Percentiles rank a stretch among this genome's conserved stretches.
Conservation (phyloP, 768 basidiomycete genomes). For the Amanita muscaria region DNA sequence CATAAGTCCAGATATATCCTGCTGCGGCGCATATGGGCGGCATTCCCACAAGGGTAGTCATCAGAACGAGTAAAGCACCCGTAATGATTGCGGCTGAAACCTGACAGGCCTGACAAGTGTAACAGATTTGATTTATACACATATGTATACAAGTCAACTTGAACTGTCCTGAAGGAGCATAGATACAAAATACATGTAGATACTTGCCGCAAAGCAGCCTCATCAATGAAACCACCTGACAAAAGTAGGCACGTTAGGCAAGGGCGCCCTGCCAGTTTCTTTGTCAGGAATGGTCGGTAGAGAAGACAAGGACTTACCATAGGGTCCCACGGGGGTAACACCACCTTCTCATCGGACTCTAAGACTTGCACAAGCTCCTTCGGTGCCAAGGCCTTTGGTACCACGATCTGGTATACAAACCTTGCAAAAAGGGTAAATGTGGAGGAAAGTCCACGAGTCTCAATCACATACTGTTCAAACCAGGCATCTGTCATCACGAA, state of each 20-base stretch:
- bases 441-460: conserved; percentile 1
- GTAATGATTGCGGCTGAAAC: too few species aligned
- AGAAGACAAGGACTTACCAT: conserved; percentile 44
- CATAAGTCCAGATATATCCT: too few species aligned
- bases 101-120: too few species aligned
- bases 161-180: too few species aligned
- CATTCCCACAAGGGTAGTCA: too few species aligned
- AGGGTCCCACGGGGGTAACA: conserved; percentile 89
- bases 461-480: conserved; percentile 71
- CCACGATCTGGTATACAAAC: conserved; percentile 90
- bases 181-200: too few species aligned
- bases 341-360: conserved; percentile 53
- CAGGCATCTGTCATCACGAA: conserved; percentile 89
- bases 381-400: conserved; percentile 71
- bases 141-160: neutral
- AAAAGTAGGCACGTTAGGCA: conserved; percentile 13
- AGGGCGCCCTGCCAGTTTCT: conserved; percentile 18
- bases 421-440: conserved; percentile 23
- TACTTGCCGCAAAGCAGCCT: too few species aligned
- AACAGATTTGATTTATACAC: too few species aligned
- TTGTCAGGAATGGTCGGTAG: neutral
- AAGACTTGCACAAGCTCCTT: conserved; percentile 76
- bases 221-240: too few species aligned
- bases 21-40: too few species aligned
- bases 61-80: too few species aligned